Evolutionary conservation across 306 rosid species (phyloP).

Genomic region (Senna tora): DNA sequence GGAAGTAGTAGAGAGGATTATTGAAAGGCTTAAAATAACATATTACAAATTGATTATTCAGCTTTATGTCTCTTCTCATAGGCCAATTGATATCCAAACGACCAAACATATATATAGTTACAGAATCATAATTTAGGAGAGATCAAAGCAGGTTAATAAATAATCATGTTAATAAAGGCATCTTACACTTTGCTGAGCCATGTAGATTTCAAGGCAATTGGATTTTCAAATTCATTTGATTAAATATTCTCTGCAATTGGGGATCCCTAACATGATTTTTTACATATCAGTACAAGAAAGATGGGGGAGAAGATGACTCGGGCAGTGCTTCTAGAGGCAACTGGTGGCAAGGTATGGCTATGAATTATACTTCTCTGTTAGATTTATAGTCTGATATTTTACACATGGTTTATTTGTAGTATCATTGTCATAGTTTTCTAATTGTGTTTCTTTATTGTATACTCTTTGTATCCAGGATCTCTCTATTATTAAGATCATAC

Average conservation of each 20-base stretch:
- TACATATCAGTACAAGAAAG: slow-evolving; percentile 61
- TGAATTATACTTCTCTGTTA: neutral
- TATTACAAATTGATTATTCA: too few relatives aligned
- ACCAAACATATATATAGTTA: too few relatives aligned
- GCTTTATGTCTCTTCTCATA: too few relatives aligned
- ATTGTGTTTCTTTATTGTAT: slow-evolving; percentile 7
- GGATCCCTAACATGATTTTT: slow-evolving; percentile 23
- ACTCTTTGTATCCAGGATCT: slow-evolving; percentile 56
- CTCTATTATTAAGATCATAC: slow-evolving; percentile 65
- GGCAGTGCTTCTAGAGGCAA: slow-evolving; percentile 88
- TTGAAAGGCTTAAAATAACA: too few relatives aligned
- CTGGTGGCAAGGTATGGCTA: slow-evolving; percentile 87
- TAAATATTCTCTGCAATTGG: neutral
- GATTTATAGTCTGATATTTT: neutral
- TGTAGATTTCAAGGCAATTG: slow-evolving; percentile 1
- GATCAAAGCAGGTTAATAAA: neutral
- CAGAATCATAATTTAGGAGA: neutral
- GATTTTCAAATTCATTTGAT: neutral
- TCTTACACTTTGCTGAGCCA: neutral
- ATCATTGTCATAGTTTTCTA: slow-evolving; percentile 5
- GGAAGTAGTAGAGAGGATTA: too few relatives aligned
- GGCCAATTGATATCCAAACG: too few relatives aligned
- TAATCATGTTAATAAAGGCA: neutral
- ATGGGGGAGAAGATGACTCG: slow-evolving; percentile 75
- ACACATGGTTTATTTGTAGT: slow-evolving; percentile 6